These are phyloP conservation scores for Ascochyta rabiei DNA, from an alignment of 2,329 filamentous ascomycete genomes.

Conservation along the genomic window DNA sequence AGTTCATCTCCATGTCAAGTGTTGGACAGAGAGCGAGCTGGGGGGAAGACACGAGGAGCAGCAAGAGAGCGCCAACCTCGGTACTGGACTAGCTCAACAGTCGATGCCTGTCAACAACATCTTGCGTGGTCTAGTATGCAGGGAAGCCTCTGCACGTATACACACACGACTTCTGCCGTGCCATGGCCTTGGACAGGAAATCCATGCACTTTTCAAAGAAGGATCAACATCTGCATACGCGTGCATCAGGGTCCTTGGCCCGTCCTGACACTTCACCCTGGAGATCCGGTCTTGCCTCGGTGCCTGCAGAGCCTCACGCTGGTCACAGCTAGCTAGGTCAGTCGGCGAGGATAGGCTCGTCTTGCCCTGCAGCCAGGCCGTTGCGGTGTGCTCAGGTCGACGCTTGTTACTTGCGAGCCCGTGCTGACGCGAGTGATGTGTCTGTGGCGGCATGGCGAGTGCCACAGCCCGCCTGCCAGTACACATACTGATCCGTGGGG, in stretches of 20 bases:
- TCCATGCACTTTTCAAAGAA: background rate
- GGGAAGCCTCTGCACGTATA: background rate
- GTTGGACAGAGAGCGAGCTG: too few relatives aligned
- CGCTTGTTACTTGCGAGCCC: background rate
- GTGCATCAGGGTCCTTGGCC: slow-evolving; percentile 4
- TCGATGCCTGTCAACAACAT: background rate
- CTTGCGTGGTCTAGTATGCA: background rate
- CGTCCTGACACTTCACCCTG: background rate
- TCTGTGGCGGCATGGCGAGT: background rate
- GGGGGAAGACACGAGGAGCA: too few relatives aligned
- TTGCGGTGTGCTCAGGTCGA: background rate
- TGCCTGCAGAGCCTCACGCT: background rate
- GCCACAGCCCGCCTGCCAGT: background rate
- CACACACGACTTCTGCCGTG: background rate
- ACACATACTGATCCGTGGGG: slow-evolving; percentile 3
- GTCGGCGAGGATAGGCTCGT: background rate
- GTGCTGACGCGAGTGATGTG: slow-evolving; percentile 7
- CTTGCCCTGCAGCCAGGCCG: background rate
- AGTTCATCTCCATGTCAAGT: too few relatives aligned
- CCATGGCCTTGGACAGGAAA: too few relatives aligned
- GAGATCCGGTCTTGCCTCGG: background rate
- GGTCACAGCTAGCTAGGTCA: background rate
- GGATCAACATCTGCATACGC: background rate
- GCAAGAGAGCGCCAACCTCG: too few relatives aligned
- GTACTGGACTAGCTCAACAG: too few relatives aligned